phyloP scores from a whole-genome alignment of 1,284 basidiomycete genomes.

The Cutaneotrichosporon curvatum region DNA sequence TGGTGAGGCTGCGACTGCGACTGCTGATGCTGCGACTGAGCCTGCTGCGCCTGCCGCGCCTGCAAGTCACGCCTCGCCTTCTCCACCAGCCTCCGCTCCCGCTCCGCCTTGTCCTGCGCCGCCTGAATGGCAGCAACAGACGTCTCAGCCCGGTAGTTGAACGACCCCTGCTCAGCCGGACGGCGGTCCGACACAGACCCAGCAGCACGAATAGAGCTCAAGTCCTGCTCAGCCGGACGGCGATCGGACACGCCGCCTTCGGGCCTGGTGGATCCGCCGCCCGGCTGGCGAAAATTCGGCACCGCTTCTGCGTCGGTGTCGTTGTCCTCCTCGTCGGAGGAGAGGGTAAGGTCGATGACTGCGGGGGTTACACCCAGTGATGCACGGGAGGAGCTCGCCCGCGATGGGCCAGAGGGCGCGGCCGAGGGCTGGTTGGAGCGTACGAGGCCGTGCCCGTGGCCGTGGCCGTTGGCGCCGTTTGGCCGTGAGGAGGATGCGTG shows the following conservation, averaged over 20 bases:
- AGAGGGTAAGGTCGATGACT: conserved; percentile 71
- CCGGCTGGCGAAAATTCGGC: conserved; percentile 34
- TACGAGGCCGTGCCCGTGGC: neutral
- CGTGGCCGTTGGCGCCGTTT: conserved; percentile 1
- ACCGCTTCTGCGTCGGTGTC: conserved; percentile 21
- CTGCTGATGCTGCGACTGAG: no score
- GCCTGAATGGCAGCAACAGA: no score
- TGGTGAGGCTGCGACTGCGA: no score
- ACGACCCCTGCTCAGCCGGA: no score
- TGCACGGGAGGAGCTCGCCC: no score
- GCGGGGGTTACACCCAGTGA: neutral
- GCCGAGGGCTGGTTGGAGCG: conserved; percentile 1
- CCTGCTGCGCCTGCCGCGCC: no score
- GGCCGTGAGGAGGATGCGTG: conserved; percentile 42
- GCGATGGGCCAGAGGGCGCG: conserved; percentile 1
- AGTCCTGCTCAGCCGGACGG: conserved; percentile 10
- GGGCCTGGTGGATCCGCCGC: conserved; percentile 25
- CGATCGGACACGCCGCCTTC: conserved; percentile 23
- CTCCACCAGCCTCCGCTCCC: no score
- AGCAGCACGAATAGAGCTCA: no score
- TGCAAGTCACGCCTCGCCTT: no score
- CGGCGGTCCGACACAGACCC: no score
- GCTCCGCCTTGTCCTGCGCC: no score
- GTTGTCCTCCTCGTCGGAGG: conserved; percentile 53
- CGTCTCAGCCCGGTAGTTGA: no score